A percentile compares a stretch with the other conserved stretches of the same genome.
Conservation (phyloP, 2,329 filamentous ascomycete genomes). For the Aspergillus sp. region DNA sequence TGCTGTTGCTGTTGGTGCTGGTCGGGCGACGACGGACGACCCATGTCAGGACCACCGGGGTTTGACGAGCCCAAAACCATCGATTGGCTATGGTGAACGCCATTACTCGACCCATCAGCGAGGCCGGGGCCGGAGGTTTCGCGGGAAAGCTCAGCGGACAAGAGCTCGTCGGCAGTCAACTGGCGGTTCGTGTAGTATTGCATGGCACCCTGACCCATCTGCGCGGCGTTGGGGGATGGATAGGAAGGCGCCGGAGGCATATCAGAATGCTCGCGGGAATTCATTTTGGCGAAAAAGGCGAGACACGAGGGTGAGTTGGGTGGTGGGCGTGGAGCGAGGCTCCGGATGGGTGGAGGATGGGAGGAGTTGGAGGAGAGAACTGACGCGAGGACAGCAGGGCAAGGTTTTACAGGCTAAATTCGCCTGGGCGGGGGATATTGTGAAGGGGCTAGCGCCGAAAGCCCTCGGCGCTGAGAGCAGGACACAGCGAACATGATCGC, state of each 20-base stretch:
- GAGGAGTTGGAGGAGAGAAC: conserved; percentile 18
- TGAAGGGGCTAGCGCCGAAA: conserved; percentile 31
- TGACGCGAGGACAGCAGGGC: conserved; percentile 23
- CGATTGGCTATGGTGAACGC: conserved; percentile 35
- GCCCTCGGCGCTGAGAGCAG: conserved; percentile 25
- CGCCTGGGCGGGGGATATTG: conserved; percentile 28
- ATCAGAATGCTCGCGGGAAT: conserved; percentile 38
- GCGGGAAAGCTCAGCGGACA: conserved; percentile 44
- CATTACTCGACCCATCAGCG: conserved; percentile 33
- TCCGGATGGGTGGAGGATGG: conserved; percentile 23
- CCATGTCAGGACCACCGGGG: conserved; percentile 29
- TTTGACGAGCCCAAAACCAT: conserved; percentile 37
- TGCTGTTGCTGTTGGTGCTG: conserved; percentile 34
- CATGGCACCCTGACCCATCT: conserved; percentile 40
- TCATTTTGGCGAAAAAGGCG: conserved; percentile 24
- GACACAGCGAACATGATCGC: conserved; percentile 27
- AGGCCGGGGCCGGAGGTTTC: conserved; percentile 42
- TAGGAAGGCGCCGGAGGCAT: conserved; percentile 42
- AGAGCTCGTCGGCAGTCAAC: conserved; percentile 43
- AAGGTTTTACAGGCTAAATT: conserved; percentile 35
- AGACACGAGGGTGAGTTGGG: conserved; percentile 9
- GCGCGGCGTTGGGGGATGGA: conserved; percentile 39
- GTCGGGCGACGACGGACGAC: conserved; percentile 32
- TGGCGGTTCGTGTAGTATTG: conserved; percentile 41
- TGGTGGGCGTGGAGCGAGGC: conserved; percentile 25